Conservation (phyloP, 2,329 filamentous ascomycete species). For the Ophioceras dolichostomum region DNA sequence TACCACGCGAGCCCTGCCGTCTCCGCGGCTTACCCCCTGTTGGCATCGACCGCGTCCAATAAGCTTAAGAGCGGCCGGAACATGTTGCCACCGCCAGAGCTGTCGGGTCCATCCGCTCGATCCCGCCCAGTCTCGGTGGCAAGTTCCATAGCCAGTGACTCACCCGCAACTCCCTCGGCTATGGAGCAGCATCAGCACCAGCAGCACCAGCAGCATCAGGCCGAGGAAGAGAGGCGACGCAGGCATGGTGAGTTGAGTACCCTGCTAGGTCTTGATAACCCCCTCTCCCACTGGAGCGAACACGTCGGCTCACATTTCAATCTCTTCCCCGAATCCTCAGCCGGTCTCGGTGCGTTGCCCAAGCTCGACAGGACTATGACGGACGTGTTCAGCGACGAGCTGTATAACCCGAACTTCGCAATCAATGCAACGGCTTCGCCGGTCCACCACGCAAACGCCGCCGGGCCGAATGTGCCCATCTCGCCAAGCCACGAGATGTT, state of each 20-base stretch:
- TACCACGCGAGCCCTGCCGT: constrained; percentile 22
- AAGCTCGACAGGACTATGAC: constrained; percentile 81
- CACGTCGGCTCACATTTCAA: too few species aligned
- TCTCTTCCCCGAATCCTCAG: too few species aligned
- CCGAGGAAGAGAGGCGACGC: constrained; percentile 33
- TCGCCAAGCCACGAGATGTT: constrained; percentile 51
- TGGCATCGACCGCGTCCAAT: constrained; percentile 25
- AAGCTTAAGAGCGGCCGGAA: constrained; percentile 26
- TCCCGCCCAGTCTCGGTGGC: constrained; percentile 45
- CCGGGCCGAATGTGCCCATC: constrained; percentile 26
- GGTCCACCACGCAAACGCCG: constrained; percentile 25
- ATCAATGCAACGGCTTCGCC: constrained; percentile 44
- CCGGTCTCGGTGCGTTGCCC: constrained; percentile 46
- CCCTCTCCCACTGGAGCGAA: too few species aligned
- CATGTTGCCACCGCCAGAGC: constrained; percentile 32
- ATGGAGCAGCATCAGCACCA: too few species aligned
- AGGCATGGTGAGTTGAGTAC: constrained; percentile 44
- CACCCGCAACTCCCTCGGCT: constrained; percentile 43
- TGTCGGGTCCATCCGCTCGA: constrained; percentile 22
- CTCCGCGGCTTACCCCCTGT: constrained; percentile 26
- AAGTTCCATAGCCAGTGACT: constrained; percentile 45
- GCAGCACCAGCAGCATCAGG: too few species aligned
- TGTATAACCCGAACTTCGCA: constrained; percentile 61
- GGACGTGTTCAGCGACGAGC: constrained; percentile 71
- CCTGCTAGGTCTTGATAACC: too few species aligned